These are phyloP conservation scores for Stereocaulon alpinum DNA, from an alignment of 495 filamentous ascomycete genomes.

Conservation along the genomic window DNA sequence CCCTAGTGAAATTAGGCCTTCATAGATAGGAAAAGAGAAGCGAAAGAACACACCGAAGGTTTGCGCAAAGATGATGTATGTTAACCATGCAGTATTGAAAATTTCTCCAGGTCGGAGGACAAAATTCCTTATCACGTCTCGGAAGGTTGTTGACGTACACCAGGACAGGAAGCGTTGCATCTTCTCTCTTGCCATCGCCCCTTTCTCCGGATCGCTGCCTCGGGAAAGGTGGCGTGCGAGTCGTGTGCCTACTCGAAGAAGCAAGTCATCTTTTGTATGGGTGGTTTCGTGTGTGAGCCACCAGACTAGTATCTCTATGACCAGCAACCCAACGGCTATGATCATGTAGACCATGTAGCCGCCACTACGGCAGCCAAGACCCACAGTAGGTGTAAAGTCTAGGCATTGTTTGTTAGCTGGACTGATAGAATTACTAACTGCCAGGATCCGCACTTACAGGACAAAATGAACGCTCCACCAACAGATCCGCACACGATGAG, in stretches of 20 bases:
- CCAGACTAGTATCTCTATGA: slow-evolving; percentile 35
- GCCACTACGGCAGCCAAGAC: slow-evolving; percentile 39
- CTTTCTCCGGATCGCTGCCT: neutral
- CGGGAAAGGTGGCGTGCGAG: slow-evolving; percentile 10
- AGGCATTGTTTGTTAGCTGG: neutral
- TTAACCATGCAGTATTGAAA: slow-evolving; percentile 15
- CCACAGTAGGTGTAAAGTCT: slow-evolving; percentile 24
- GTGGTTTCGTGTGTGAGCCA: slow-evolving; percentile 20
- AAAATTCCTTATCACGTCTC: slow-evolving; percentile 11
- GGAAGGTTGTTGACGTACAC: slow-evolving; percentile 7
- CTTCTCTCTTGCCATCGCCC: neutral
- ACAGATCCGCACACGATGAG: slow-evolving; percentile 16
- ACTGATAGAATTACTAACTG: neutral
- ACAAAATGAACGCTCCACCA: slow-evolving; percentile 18
- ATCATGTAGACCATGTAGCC: slow-evolving; percentile 36
- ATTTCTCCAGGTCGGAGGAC: slow-evolving; percentile 14
- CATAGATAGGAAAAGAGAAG: too few relatives aligned
- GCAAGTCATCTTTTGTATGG: slow-evolving; percentile 9
- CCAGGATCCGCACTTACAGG: slow-evolving; percentile 9
- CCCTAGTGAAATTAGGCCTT: neutral
- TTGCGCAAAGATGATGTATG: slow-evolving; percentile 20
- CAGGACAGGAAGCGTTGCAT: slow-evolving; percentile 13
- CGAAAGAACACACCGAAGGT: neutral
- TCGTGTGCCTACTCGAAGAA: slow-evolving; percentile 5
- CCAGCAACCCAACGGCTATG: slow-evolving; percentile 24